A percentile compares a stretch with the other conserved stretches of the same genome.
Evolutionary conservation across 768 basidiomycete species (phyloP).

Genomic region (Mycena venus): DNA sequence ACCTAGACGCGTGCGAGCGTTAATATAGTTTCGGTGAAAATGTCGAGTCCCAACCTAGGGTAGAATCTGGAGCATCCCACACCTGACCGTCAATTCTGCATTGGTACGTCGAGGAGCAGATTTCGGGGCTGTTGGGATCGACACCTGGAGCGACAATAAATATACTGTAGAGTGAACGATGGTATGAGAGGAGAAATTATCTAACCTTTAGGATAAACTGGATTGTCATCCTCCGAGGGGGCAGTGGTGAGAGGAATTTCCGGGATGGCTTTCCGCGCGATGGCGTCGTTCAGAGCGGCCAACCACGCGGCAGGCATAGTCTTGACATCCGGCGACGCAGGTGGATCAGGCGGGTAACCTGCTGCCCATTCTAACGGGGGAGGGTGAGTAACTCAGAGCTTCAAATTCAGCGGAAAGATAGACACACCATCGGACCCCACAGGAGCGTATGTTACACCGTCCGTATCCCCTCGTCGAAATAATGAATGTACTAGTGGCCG

Average conservation of each 20-base stretch:
- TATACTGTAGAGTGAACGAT: too few relatives aligned
- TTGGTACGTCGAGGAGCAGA: conserved; percentile 86
- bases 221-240: conserved; percentile 34
- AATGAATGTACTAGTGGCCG: conserved; percentile 53
- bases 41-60: too few relatives aligned
- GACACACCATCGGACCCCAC: conserved; percentile 21
- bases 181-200: too few relatives aligned
- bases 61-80: conserved; percentile 82
- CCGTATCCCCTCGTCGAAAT: conserved; percentile 69
- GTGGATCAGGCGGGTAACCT: neutral
- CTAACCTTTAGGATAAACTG: conserved; percentile 2
- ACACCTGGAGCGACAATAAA: neutral
- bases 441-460: conserved; percentile 41
- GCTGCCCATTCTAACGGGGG: neutral
- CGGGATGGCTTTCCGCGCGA: conserved; percentile 80
- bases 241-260: conserved; percentile 66
- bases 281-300: conserved; percentile 69
- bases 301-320: conserved; percentile 19
- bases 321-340: neutral
- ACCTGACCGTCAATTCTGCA: conserved; percentile 74
- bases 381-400: neutral
- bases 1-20: too few relatives aligned
- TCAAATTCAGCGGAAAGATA: neutral
- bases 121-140: conserved; percentile 57
- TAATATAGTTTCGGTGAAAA: too few relatives aligned